Evolutionary conservation across 2,329 filamentous ascomycete genomes (phyloP).

Genomic region (Claviceps sp.): DNA sequence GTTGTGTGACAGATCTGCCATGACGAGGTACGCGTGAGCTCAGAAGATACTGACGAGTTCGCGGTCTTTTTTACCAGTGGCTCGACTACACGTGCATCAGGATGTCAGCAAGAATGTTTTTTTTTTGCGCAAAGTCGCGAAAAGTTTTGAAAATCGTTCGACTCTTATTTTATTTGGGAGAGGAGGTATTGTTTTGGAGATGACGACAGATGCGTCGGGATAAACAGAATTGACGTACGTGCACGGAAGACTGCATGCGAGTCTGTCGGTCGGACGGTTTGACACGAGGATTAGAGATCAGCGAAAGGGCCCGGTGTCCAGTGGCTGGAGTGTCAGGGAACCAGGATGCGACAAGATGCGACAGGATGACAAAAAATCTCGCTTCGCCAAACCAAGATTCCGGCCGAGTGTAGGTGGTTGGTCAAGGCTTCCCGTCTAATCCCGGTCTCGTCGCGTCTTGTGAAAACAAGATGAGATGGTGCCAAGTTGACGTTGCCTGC

Average conservation of each 20-base stretch:
- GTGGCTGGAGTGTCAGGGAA: not conserved
- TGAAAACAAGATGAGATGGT: constrained; percentile 5
- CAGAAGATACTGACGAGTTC: not conserved
- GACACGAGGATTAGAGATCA: not conserved
- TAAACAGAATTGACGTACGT: not conserved
- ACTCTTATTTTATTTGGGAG: too few relatives aligned
- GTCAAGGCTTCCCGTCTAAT: constrained; percentile 2
- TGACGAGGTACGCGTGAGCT: constrained; percentile 17
- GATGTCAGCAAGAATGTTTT: not conserved
- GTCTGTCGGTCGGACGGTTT: not conserved
- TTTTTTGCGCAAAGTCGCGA: not conserved
- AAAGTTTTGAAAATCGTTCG: too few relatives aligned
- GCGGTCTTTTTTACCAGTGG: not conserved
- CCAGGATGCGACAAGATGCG: constrained; percentile 6
- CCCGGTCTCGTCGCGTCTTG: not conserved
- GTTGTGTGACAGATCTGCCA: constrained; percentile 42
- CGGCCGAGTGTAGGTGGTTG: constrained; percentile 4
- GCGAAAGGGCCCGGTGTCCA: not conserved
- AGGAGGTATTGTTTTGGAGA: too few relatives aligned
- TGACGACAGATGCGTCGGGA: not conserved
- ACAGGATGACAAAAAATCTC: constrained; percentile 8
- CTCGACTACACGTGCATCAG: not conserved
- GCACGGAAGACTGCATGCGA: constrained; percentile 1
- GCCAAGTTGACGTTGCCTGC: constrained; percentile 9
- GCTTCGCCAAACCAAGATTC: constrained; percentile 5